Evolutionary conservation across 1,284 basidiomycete genomes (phyloP).

Genomic region (Ganoderma sinense): DNA sequence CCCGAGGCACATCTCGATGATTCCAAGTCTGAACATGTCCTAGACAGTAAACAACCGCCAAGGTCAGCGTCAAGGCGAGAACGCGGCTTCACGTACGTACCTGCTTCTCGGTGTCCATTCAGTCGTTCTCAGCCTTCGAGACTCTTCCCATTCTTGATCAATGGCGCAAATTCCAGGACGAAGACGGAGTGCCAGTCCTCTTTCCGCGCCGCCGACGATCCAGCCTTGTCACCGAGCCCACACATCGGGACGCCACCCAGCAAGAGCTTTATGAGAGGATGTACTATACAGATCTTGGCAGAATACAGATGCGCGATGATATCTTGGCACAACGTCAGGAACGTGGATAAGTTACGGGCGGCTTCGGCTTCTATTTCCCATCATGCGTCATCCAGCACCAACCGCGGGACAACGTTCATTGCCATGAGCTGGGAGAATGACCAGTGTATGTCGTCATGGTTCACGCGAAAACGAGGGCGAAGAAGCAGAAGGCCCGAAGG

Average conservation of each 20-base stretch:
- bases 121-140: not conserved
- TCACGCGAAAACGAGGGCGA: not conserved
- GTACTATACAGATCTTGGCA: conserved; percentile 23
- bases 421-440: conserved; percentile 79
- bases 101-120: conserved; percentile 19
- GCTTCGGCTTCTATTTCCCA: conserved; percentile 23
- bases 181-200: not conserved
- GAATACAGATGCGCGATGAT: conserved; percentile 21
- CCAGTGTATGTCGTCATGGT: not conserved
- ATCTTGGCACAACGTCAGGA: conserved; percentile 24
- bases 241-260: not conserved
- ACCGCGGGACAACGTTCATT: conserved; percentile 91
- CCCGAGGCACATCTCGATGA: not conserved
- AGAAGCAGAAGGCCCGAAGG: not conserved
- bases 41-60: conserved; percentile 6
- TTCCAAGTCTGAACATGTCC: not conserved
- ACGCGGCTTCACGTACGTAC: conserved; percentile 25
- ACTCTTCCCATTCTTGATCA: not conserved
- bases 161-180: not conserved
- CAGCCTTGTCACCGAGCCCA: not conserved
- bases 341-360: conserved; percentile 21
- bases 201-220: not conserved
- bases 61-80: conserved; percentile 18
- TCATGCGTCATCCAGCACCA: conserved; percentile 85
- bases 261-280: not conserved